Evolutionary conservation across 2,329 filamentous ascomycete species (phyloP), one percentile per base, ranked within the genome.

Genomic region (Pseudocercospora cruenta): DNA sequence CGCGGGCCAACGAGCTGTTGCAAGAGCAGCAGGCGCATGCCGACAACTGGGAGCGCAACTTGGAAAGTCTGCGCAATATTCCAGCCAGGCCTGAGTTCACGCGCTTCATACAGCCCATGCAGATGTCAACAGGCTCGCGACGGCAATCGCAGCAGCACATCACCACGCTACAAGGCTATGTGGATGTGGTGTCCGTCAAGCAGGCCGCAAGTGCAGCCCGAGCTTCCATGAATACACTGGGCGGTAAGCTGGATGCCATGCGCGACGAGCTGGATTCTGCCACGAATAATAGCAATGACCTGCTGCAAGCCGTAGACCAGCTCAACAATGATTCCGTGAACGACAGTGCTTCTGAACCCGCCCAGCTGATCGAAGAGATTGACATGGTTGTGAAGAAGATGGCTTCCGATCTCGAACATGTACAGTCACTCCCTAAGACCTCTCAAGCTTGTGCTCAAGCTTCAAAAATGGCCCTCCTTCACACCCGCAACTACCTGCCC

Each of bases 301-400:
- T 85, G 10, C 69, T 80, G 22, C 71, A 75, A 36, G 80, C 80
- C 9, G 78, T 83, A 16, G 79, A 82, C 21, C 78, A 82, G 67
- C 80, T 82, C 68, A 79, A 80, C 66, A 68, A 64, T 33, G 67
- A 64, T 26, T 70, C 70, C 53, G 54, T 58, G 8, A 62, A 64
- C 58, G 65, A 58, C 61, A 71, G 68, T 63, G 66, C 66, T 22
- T 74, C 87, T 58, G 91, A 94, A 70, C 85, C 90, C 4, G 79
- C 82, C 22, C 88, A 90, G 68, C 82, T 97, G 6, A 83, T 95
- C 58, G 87, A 93, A 67, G 95, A 98, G 76, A 93, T 98, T 51
- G 90, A 94, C 75, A 90, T 92, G 0, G 85, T 98, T 63, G 89
- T 90, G 60, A 93, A 89, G 73, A 97, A 97, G 79, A 91, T 99